These are phyloP conservation scores for Ceratocystiopsis sp. DNA, from an alignment of 2,329 filamentous ascomycete species.

Conservation along the genomic window DNA sequence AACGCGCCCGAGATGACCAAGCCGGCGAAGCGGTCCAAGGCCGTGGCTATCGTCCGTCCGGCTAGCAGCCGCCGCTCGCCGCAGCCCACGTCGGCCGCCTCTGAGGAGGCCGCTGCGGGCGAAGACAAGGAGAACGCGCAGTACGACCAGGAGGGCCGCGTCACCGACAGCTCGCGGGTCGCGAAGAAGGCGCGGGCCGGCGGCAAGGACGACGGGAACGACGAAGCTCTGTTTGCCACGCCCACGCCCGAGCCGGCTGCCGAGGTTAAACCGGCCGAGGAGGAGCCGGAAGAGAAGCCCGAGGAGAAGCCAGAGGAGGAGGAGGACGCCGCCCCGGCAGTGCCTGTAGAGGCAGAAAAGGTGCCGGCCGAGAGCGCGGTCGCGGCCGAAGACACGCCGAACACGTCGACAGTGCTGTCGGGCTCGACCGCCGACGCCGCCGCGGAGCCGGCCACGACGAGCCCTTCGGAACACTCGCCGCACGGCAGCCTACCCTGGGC, in stretches of 20 bases:
- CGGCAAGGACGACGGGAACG: conserved; percentile 47
- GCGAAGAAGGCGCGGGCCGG: conserved; percentile 58
- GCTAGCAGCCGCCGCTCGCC: conserved; percentile 30
- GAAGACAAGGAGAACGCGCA: conserved; percentile 12
- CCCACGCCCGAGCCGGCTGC: background rate
- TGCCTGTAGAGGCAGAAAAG: conserved; percentile 10
- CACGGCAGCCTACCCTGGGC: conserved; percentile 34
- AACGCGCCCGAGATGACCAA: conserved; percentile 45
- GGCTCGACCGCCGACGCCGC: conserved; percentile 35
- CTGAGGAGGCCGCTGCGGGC: no score
- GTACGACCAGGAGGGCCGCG: conserved; percentile 42
- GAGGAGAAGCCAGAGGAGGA: background rate
- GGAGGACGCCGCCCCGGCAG: background rate
- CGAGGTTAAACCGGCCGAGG: background rate
- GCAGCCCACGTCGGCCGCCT: no score
- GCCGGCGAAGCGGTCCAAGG: conserved; percentile 58
- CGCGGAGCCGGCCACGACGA: conserved; percentile 27
- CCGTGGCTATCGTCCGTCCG: conserved; percentile 62
- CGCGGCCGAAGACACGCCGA: conserved; percentile 29
- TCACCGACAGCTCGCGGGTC: conserved; percentile 48
- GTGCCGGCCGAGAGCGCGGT: conserved; percentile 27
- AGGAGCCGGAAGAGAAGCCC: no score
- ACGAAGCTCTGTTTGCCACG: conserved; percentile 55
- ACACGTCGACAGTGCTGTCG: conserved; percentile 35
- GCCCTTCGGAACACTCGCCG: conserved; percentile 34